Base-by-base conservation (phyloP, 805 yeast genomes). In the Hanseniaspora thailandica region DNA sequence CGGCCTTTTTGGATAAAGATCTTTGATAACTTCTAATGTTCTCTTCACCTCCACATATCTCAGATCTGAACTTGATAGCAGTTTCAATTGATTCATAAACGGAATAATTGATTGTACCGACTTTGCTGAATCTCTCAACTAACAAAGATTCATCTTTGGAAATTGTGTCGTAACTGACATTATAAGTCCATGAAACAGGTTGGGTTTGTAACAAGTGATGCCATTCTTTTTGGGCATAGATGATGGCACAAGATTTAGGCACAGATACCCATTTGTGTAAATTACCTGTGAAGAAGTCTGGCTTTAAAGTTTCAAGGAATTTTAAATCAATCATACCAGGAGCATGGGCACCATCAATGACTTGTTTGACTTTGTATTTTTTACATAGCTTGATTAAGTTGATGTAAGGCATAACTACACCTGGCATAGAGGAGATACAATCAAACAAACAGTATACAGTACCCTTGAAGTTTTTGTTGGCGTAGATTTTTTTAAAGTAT, bases 311-410 rank as follows among this genome's bases (percentile, higher is more conserved):
- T 12, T 63, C 64, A 34, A 79, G 58, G 52, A 64, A 59, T 45
- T 71, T 67, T n/a, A 76, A 52, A 9, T 74, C 73, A 30, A 76
- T 59, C 52, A 72, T 65, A 0, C 90, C 90, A 34, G 78, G 70
- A 1, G 78, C 75, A 61, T 84, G 90, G 5, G 89, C 90, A 13
- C 84, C 90, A 62, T 84, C 90, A 25, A 84, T 73, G 41, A 81
- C 64, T 3, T 85, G 76, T 45, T 80, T 56, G 4, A 77, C 76
- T 13, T 66, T 63, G 46, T 76, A 64, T 47, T 74, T 63, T 13
- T 66, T 62, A 57, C 86, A 78, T 40, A 76, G 59, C 6, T 62
- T 56, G 3, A 72, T 68, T 45, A 83, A 57, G 49, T 68, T 61
- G 55, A 73, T 72, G 62, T 72, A 82, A 0, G 93, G 90, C 28